Percentiles rank a stretch among this genome's conserved stretches.
Evolutionary conservation across 2,329 filamentous ascomycete species (phyloP).

Genomic region (Botrytis squamosa): DNA sequence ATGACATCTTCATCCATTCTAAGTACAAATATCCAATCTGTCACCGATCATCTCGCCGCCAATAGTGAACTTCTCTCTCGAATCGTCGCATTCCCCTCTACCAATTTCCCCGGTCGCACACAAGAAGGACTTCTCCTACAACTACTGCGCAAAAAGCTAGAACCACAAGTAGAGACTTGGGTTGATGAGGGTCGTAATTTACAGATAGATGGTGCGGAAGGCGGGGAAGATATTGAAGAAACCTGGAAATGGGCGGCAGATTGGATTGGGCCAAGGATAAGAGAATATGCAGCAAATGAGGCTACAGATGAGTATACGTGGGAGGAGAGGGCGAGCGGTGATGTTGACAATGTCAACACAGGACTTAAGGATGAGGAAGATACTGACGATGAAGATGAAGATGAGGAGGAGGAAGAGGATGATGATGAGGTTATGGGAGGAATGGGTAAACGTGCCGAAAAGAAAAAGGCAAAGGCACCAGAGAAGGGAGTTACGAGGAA

Average conservation of each 20-base stretch:
- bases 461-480: constrained; percentile 27
- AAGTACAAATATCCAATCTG: constrained; percentile 64
- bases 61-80: constrained; percentile 67
- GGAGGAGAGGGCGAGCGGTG: constrained; percentile 67
- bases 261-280: constrained; percentile 45
- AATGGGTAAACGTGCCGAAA: constrained; percentile 23
- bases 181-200: constrained; percentile 61
- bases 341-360: constrained; percentile 69
- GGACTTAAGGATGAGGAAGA: constrained; percentile 62
- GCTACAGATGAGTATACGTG: constrained; percentile 68
- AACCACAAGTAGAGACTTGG: constrained; percentile 73
- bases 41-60: constrained; percentile 63
- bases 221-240: constrained; percentile 50
- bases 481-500: constrained; percentile 24
- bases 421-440: constrained; percentile 60
- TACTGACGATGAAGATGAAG: constrained; percentile 52
- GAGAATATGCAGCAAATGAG: constrained; percentile 46
- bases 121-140: constrained; percentile 65
- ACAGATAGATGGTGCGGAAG: constrained; percentile 29
- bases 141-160: constrained; percentile 79
- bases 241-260: constrained; percentile 52
- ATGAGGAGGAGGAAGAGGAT: constrained; percentile 49
- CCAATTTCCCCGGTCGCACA: constrained; percentile 69
- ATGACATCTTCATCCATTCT: constrained; percentile 72
- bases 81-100: constrained; percentile 72